Evolutionary conservation across 768 basidiomycete species (phyloP).

Genomic region (Tubosaeta sp.): DNA sequence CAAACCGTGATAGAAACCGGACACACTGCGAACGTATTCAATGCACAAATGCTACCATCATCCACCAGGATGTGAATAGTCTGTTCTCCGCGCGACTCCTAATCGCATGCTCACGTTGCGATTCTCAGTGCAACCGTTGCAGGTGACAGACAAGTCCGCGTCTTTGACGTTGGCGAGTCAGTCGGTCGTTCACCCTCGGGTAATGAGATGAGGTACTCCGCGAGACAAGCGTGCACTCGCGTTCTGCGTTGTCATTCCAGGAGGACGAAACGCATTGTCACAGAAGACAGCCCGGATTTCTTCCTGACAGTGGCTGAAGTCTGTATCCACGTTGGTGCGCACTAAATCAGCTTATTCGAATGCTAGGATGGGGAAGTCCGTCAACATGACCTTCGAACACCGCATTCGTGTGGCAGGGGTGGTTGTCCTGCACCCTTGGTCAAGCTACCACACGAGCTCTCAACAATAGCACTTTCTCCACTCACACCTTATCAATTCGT

Average conservation of each 20-base stretch:
- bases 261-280: slow-evolving; percentile 75
- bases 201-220: slow-evolving; percentile 43
- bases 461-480: slow-evolving; percentile 70
- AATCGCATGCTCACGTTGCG: slow-evolving; percentile 6
- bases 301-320: slow-evolving; percentile 84
- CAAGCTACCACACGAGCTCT: slow-evolving; percentile 59
- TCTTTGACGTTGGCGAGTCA: slow-evolving; percentile 63
- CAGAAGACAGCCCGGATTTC: slow-evolving; percentile 71
- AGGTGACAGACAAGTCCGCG: slow-evolving; percentile 69
- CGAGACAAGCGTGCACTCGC: slow-evolving; percentile 46
- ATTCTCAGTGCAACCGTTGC: slow-evolving; percentile 61
- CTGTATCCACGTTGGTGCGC: slow-evolving; percentile 13
- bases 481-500: slow-evolving; percentile 81
- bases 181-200: slow-evolving; percentile 35
- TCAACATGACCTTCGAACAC: slow-evolving; percentile 77
- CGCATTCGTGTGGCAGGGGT: slow-evolving; percentile 54
- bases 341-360: slow-evolving; percentile 20
- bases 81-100: slow-evolving; percentile 11
- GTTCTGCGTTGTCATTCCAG: slow-evolving; percentile 65
- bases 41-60: slow-evolving; percentile 71
- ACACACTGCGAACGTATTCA: slow-evolving; percentile 83
- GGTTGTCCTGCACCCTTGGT: slow-evolving; percentile 72
- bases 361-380: slow-evolving; percentile 79
- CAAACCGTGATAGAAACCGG: slow-evolving; percentile 71
- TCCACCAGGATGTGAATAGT: slow-evolving; percentile 69